Percentiles rank a stretch among this genome's conserved stretches.
Evolutionary conservation across 2,329 filamentous ascomycete species (phyloP).

Genomic region (Acrocalymma vagum): DNA sequence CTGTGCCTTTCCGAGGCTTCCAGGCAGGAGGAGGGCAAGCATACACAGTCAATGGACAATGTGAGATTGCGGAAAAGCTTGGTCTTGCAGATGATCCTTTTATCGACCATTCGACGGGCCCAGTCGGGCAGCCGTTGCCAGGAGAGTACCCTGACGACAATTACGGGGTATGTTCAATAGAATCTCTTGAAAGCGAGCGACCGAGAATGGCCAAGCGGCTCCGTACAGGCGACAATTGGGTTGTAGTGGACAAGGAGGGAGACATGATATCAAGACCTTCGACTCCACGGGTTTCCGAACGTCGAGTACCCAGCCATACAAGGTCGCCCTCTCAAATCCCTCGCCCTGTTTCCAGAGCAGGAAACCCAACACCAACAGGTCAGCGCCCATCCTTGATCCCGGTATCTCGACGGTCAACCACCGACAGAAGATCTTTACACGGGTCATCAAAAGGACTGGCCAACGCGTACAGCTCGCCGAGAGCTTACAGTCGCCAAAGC

Average conservation of each 20-base stretch:
- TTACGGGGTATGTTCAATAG: constrained; percentile 55
- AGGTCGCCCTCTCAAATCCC: constrained; percentile 44
- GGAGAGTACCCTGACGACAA: constrained; percentile 63
- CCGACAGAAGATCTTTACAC: constrained; percentile 28
- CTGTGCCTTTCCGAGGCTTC: constrained; percentile 80
- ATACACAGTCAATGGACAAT: constrained; percentile 65
- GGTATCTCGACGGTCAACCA: constrained; percentile 49
- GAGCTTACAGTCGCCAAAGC: constrained; percentile 40
- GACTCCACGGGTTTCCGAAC: constrained; percentile 47
- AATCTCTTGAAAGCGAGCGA: constrained; percentile 52
- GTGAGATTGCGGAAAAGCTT: constrained; percentile 32
- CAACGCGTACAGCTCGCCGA: constrained; percentile 22
- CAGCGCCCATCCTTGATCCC: constrained; percentile 54
- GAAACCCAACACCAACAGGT: constrained; percentile 21
- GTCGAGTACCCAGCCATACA: constrained; percentile 35
- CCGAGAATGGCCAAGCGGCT: constrained; percentile 56
- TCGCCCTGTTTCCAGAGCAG: constrained; percentile 36
- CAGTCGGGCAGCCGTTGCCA: constrained; percentile 54
- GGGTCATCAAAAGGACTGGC: constrained; percentile 17
- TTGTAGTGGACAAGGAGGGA: constrained; percentile 55
- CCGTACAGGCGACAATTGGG: constrained; percentile 59
- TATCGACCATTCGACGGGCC: constrained; percentile 16
- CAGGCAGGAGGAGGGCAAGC: constrained; percentile 82
- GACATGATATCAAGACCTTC: constrained; percentile 64
- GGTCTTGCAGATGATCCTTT: constrained; percentile 31